Conservation (phyloP, 805 yeast species). For the Schwanniomyces vanrijiae region DNA sequence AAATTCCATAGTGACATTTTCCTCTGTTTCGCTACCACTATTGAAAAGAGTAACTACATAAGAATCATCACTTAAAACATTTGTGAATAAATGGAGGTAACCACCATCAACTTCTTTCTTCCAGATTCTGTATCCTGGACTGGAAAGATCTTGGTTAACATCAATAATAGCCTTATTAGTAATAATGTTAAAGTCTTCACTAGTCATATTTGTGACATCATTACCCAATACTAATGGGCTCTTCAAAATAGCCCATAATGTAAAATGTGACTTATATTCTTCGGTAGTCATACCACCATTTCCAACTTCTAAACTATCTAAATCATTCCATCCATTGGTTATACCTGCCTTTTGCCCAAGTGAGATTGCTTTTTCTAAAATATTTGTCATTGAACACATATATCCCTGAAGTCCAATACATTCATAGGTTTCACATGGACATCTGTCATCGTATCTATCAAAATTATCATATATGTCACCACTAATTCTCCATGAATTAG, state of each 20-base stretch:
- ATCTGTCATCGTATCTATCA: conserved; percentile 17
- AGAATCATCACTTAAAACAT: conserved; percentile 1
- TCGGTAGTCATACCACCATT: conserved; percentile 25
- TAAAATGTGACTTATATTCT: conserved; percentile 27
- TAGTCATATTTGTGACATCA: conserved; percentile 18
- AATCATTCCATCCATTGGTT: conserved; percentile 23
- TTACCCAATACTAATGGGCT: conserved; percentile 27
- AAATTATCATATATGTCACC: conserved; percentile 21
- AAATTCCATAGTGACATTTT: conserved; percentile 1
- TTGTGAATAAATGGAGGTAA: conserved; percentile 4
- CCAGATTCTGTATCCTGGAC: conserved; percentile 8
- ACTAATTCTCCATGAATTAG: conserved; percentile 28
- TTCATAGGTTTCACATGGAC: conserved; percentile 25
- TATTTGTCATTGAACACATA: conserved; percentile 19
- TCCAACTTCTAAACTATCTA: conserved; percentile 29
- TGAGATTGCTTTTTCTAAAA: conserved; percentile 26
- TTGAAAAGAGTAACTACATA: conserved; percentile 7
- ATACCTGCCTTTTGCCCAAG: conserved; percentile 19
- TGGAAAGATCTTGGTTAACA: conserved; percentile 20
- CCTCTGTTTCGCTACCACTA: conserved; percentile 3
- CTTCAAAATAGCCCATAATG: conserved; percentile 29
- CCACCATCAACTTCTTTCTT: conserved; percentile 5
- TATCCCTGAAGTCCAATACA: conserved; percentile 20
- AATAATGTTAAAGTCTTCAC: conserved; percentile 16
- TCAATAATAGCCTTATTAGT: conserved; percentile 13